A percentile compares a stretch with the other conserved stretches of the same genome.
These are phyloP conservation scores for Cystoisospora suis DNA, from an alignment of 169 alveolate species.

Conservation along the genomic window DNA sequence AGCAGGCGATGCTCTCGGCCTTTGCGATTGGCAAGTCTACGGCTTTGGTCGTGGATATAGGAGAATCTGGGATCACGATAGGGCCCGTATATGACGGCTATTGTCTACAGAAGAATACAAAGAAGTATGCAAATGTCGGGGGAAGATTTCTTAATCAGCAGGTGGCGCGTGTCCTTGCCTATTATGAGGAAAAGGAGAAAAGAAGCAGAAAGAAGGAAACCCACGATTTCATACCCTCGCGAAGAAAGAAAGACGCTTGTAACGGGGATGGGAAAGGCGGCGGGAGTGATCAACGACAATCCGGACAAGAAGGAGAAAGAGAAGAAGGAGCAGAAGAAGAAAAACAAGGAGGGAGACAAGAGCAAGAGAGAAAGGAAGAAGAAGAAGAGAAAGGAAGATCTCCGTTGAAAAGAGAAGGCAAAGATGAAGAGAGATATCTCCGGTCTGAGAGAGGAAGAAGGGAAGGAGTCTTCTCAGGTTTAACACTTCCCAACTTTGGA, in stretches of 20 bases:
- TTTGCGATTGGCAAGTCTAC: slow-evolving; percentile 90
- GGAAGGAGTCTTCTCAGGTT: neutral
- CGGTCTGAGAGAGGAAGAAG: neutral
- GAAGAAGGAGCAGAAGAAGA: neutral
- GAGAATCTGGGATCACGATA: slow-evolving; percentile 84
- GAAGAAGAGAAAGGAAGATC: neutral
- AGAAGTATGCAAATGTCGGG: slow-evolving; percentile 88
- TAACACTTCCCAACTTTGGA: neutral
- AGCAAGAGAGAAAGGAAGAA: neutral
- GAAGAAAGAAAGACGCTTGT: neutral
- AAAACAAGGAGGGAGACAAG: neutral
- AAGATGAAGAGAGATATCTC: neutral
- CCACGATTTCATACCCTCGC: neutral
- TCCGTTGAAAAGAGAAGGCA: neutral
- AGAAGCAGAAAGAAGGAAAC: neutral
- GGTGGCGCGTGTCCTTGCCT: slow-evolving; percentile 78
- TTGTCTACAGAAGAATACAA: slow-evolving; percentile 80
- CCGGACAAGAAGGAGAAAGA: neutral
- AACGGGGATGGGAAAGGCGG: neutral
- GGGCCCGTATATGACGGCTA: slow-evolving; percentile 92
- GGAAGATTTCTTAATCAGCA: slow-evolving; percentile 88
- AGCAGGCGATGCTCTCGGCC: slow-evolving; percentile 87
- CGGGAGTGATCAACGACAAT: neutral
- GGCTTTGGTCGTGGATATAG: slow-evolving; percentile 89
- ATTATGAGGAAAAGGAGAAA: neutral